Evolutionary conservation across 441 rosid genomes (phyloP), one percentile per base, ranked within the genome.

Genomic region (Flueggea neowawraea): DNA sequence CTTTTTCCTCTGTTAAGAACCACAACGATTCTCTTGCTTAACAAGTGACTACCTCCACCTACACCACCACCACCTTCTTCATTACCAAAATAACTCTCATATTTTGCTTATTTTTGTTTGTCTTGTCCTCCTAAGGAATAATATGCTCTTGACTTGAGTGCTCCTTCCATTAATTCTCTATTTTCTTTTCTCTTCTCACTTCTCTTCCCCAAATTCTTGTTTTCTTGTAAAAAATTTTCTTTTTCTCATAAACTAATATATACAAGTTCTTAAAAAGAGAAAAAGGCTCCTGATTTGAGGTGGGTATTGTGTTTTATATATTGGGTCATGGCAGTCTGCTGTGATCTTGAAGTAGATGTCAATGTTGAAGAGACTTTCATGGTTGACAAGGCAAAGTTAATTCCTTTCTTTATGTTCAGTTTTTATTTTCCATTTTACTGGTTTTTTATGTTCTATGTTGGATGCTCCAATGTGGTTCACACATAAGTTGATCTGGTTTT

Each of bases 311-410:
- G 11, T 62, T 63, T 33, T 39, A 43, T 43, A 10, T 62, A 55
- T 71, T 69, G 63, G 72, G 82, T 75, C 74, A 89, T 93, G 97
- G 88, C 81, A 68, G 76, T 66, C 76, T 76, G 82, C 74, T 90
- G 96, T 86, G 87, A 81, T 78, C 95, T 93, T 81, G 82, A 88
- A 76, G 93, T 84, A n/a, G 97, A 90, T 78, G 84, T 93, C 71
- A 93, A 93, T 75, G 97, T 95, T 12, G 93, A 85, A 74, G 95
- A 87, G 76, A 85, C 89, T 55, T 82, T 85, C 77, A 60, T 87
- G 76, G 84, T 90, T 44, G 74, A 84, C 78, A 88, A 83, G 98
- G 98, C 88, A 73, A 61, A 6, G 10, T 33, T 61, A 14, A 22
- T 53, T n/a, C 12, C 39, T 6, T 63, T n/a, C 13, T 53, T 12